These are phyloP conservation scores for Nicotiana attenuata DNA, from an alignment of 257 asterid genomes.

Conservation along the genomic window DNA sequence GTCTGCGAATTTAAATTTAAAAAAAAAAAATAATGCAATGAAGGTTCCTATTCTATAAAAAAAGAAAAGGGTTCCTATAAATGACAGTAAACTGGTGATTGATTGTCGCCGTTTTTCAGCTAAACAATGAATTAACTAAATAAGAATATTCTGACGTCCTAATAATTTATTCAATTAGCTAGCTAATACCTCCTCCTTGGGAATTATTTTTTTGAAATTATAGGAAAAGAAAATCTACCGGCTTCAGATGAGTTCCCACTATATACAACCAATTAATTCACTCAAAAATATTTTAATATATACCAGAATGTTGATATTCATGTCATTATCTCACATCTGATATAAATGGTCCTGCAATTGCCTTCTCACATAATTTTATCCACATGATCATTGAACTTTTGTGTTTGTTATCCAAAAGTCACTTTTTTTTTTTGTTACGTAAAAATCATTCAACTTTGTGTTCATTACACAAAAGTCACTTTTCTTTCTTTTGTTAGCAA, in stretches of 20 bases:
- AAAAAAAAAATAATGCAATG: neutral
- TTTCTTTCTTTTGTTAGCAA: too few relatives aligned
- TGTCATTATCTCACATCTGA: neutral
- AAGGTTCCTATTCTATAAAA: neutral
- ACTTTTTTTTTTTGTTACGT: too few relatives aligned
- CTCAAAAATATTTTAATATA: neutral
- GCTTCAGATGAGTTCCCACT: neutral
- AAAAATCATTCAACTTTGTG: too few relatives aligned
- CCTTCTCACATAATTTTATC: conserved; percentile 7
- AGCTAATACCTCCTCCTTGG: neutral
- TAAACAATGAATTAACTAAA: neutral
- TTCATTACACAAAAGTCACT: too few relatives aligned
- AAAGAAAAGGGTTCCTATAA: too few relatives aligned
- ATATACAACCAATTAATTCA: neutral
- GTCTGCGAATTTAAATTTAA: neutral
- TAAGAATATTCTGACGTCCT: neutral
- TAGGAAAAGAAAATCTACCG: neutral
- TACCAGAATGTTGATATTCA: neutral
- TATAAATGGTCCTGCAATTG: neutral
- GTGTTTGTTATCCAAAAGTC: too few relatives aligned
- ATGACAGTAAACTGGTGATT: neutral
- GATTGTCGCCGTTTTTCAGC: neutral
- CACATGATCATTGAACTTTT: too few relatives aligned
- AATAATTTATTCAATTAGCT: neutral
- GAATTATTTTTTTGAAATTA: neutral